A percentile compares a stretch with the other conserved stretches of the same genome.
These are phyloP conservation scores for Yamadazyma oceani DNA, from an alignment of 1,139 yeast species.

Conservation along the genomic window DNA sequence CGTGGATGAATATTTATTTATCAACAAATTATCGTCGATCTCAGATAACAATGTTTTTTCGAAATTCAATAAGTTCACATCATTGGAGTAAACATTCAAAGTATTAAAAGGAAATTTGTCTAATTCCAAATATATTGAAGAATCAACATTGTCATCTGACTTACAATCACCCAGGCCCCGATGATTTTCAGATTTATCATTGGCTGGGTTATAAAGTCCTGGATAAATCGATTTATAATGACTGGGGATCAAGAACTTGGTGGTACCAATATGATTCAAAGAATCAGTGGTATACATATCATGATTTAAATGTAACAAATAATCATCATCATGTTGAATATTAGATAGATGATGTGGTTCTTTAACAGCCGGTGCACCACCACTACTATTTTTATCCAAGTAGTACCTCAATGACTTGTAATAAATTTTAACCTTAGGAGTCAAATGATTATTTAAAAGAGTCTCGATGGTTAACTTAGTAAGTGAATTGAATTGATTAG, in stretches of 20 bases:
- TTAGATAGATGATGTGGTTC: neutral
- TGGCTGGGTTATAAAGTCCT: too few species aligned
- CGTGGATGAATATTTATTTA: constrained; percentile 23
- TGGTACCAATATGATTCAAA: constrained; percentile 16
- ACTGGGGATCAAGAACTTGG: constrained; percentile 10
- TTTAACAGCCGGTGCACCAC: neutral
- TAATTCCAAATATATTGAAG: constrained; percentile 10
- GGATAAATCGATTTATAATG: neutral
- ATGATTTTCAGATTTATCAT: too few species aligned
- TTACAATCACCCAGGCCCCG: too few species aligned
- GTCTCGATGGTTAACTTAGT: constrained; percentile 55
- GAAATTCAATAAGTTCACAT: constrained; percentile 37
- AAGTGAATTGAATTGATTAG: constrained; percentile 30
- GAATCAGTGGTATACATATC: constrained; percentile 38
- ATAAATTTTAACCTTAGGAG: constrained; percentile 47
- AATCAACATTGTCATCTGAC: constrained; percentile 1
- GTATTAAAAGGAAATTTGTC: constrained; percentile 42
- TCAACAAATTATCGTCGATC: constrained; percentile 27
- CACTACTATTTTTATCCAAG: constrained; percentile 24
- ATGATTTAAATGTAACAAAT: constrained; percentile 34
- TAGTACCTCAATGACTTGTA: constrained; percentile 53
- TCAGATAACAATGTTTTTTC: constrained; percentile 31
- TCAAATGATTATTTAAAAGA: constrained; percentile 46
- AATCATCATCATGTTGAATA: constrained; percentile 28
- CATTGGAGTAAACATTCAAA: constrained; percentile 39